A percentile compares a stretch with the other conserved stretches of the same genome.
phyloP scores from a whole-genome alignment of 1,139 yeast genomes.

The Suhomyces ambrosiae region DNA sequence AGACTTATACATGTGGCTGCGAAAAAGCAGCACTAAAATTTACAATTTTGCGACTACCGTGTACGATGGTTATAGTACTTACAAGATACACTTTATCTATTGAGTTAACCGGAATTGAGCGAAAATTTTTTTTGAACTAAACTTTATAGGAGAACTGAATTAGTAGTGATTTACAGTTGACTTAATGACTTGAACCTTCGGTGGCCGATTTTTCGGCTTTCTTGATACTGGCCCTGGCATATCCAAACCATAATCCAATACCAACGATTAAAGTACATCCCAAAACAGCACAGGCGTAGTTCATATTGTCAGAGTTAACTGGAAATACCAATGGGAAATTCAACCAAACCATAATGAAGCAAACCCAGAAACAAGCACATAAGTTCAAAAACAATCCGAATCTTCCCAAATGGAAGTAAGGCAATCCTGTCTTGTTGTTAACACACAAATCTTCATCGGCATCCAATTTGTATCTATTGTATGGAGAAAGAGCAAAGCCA shows the following conservation, averaged over 20 bases:
- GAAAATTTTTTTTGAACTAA: no score
- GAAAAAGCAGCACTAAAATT: no score
- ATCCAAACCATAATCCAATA: conserved; percentile 29
- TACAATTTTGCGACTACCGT: background rate
- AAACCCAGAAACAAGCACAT: conserved; percentile 31
- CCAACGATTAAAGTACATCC: conserved; percentile 35
- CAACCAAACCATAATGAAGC: conserved; percentile 33
- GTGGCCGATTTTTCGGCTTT: background rate
- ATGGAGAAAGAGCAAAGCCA: conserved; percentile 18
- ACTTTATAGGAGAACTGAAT: no score
- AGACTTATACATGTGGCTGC: no score
- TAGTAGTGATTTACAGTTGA: no score
- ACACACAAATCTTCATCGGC: conserved; percentile 16
- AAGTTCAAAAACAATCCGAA: conserved; percentile 31
- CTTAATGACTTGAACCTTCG: background rate
- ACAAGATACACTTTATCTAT: no score
- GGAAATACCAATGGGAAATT: conserved; percentile 33
- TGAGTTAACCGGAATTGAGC: no score
- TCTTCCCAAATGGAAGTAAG: conserved; percentile 29
- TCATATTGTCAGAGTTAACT: conserved; percentile 36
- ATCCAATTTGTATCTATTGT: conserved; percentile 14
- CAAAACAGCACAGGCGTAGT: conserved; percentile 39
- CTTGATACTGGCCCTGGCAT: conserved; percentile 21
- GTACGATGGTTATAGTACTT: no score
- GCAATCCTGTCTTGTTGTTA: conserved; percentile 18